Percentiles rank a stretch among this genome's conserved stretches.
These are phyloP conservation scores for Aureobasidium sp. DNA, from an alignment of 2,329 filamentous ascomycete genomes.

Conservation along the genomic window DNA sequence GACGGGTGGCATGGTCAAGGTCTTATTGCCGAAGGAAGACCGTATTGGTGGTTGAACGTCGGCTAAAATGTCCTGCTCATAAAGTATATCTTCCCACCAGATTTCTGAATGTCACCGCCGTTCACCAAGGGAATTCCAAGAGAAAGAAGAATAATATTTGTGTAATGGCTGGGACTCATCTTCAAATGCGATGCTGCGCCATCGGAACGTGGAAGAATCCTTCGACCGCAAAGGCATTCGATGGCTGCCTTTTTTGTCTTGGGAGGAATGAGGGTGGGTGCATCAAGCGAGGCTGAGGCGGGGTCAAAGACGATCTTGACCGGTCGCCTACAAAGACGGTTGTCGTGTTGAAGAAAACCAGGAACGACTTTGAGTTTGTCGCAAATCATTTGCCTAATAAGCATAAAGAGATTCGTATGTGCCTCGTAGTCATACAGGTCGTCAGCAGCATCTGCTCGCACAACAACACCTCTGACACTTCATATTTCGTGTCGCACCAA, in stretches of 20 bases:
- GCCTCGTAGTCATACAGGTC: neutral
- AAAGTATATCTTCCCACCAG: neutral
- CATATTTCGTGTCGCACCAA: neutral
- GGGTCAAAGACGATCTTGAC: conserved; percentile 9
- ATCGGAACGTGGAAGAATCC: neutral
- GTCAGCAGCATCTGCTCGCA: neutral
- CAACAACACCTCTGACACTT: neutral
- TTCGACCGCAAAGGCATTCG: neutral
- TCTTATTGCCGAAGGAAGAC: neutral
- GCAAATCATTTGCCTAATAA: neutral
- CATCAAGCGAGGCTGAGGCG: conserved; percentile 3
- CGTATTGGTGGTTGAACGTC: conserved; percentile 3
- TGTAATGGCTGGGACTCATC: neutral
- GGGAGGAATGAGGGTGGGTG: neutral
- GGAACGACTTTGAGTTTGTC: neutral
- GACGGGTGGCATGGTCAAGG: conserved; percentile 31
- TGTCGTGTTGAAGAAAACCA: too few relatives aligned
- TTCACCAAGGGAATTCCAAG: neutral
- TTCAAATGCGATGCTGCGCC: conserved; percentile 12
- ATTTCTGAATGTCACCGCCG: neutral
- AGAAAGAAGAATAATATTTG: neutral
- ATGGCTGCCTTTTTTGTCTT: conserved; percentile 5
- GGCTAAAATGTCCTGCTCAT: neutral
- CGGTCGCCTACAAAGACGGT: neutral
- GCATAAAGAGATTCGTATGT: neutral